These are phyloP conservation scores for Podospora pseudoanserina DNA, from an alignment of 495 filamentous ascomycete species.

Conservation along the genomic window DNA sequence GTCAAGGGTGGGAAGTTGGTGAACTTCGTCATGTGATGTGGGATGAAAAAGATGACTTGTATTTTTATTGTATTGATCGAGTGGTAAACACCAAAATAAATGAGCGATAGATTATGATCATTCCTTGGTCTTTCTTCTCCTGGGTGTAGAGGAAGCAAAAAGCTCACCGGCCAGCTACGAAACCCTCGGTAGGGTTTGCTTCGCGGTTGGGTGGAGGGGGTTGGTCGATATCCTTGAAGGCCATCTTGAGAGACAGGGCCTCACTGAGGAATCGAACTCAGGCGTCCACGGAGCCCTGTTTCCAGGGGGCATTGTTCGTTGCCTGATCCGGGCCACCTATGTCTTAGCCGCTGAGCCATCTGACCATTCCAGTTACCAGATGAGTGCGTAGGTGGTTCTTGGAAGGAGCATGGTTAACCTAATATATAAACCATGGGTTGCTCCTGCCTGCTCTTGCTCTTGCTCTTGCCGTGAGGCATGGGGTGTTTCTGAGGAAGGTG, in stretches of 20 bases:
- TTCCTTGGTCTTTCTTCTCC: neutral
- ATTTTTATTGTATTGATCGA: neutral
- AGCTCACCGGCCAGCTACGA: neutral
- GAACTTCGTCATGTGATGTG: slow-evolving; percentile 48
- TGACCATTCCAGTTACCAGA: too few species aligned
- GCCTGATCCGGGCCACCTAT: too few species aligned
- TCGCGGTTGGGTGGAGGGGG: too few species aligned
- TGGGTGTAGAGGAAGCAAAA: neutral
- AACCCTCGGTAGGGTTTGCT: neutral
- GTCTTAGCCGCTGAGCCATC: too few species aligned
- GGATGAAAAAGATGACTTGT: neutral
- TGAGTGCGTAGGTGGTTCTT: too few species aligned
- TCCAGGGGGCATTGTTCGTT: too few species aligned
- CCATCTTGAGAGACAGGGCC: too few species aligned
- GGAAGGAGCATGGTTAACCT: neutral
- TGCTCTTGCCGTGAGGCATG: neutral
- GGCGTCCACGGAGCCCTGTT: too few species aligned
- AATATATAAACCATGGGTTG: neutral
- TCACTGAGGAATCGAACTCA: too few species aligned
- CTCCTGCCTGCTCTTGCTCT: neutral
- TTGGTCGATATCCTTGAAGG: too few species aligned
- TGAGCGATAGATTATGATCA: neutral
- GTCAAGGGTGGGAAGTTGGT: slow-evolving; percentile 51
- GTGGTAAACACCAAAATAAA: neutral
- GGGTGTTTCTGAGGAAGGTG: neutral